Conservation (phyloP, 805 yeast genomes). For the Blastobotrys attinorum region DNA sequence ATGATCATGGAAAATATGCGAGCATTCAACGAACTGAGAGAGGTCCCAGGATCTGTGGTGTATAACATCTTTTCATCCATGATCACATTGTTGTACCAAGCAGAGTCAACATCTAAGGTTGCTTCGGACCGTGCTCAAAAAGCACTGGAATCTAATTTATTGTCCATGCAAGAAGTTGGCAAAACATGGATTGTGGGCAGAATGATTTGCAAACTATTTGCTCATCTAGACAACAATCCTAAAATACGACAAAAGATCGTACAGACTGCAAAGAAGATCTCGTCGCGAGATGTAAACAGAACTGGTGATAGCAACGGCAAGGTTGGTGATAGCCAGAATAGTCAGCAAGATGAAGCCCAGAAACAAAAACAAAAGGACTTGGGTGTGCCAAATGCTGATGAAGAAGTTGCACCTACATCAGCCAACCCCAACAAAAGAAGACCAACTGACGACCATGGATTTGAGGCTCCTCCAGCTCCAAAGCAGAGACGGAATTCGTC, state of each 20-base stretch:
- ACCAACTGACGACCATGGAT: not conserved
- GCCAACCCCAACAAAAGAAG: conserved; percentile 1
- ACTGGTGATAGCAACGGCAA: too few relatives aligned
- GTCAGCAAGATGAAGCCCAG: not conserved
- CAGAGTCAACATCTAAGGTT: conserved; percentile 32
- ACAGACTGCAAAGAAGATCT: conserved; percentile 6
- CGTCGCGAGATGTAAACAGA: not conserved
- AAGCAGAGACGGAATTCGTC: not conserved
- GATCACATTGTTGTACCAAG: conserved; percentile 65
- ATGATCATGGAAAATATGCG: conserved; percentile 50
- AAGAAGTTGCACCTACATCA: not conserved
- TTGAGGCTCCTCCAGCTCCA: not conserved
- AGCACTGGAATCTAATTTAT: conserved; percentile 29
- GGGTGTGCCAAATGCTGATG: not conserved
- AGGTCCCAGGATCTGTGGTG: conserved; percentile 52
- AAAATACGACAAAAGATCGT: conserved; percentile 17
- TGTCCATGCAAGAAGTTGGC: conserved; percentile 35
- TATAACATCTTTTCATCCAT: conserved; percentile 57
- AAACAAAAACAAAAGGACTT: not conserved
- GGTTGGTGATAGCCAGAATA: too few relatives aligned
- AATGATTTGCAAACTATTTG: conserved; percentile 45
- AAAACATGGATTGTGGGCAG: conserved; percentile 46
- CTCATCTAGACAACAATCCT: conserved; percentile 28
- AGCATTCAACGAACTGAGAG: conserved; percentile 41
- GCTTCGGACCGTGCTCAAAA: conserved; percentile 33